Base-by-base conservation (phyloP, 441 rosid species). In the Erodium texanum region DNA sequence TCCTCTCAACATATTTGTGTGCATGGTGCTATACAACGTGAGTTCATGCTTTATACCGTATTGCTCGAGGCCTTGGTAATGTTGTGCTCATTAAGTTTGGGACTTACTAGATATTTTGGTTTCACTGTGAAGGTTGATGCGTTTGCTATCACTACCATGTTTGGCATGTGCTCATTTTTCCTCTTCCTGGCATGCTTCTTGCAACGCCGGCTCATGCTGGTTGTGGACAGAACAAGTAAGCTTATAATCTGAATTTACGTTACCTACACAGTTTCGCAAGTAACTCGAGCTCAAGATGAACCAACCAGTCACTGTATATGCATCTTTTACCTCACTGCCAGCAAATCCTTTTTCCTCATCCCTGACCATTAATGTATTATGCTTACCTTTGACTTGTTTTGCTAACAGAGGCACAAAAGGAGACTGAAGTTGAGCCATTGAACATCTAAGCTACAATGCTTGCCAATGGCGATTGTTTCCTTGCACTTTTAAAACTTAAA, bases 141-240 rank as follows among this genome's bases (percentile, higher is more conserved):
- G n/a, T 91, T 88, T 70, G 97, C 99, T 62, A 91, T 91, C 76
- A 87, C 93, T 16, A 83, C 89, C 16, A 93, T 91, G 99, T 91
- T 93, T 24, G 96, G 99, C 50, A 93, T 91, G 99, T 93, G 96
- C 88, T 89, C 97, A 19, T 85, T 87, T 66, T 91, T 93, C 85
- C 96, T 93, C 71, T 89, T 88, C 7, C 83, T 89, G 78, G 97
- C 99, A 67, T 86, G 87, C 61, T 45, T 91, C 75, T 77, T 88
- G 86, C 96, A 91, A 77, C 87, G 93, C 82, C 85, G 89, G 70
- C 84, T 93, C 66, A 78, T 85, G 92, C 79, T 78, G 56, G 89
- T 91, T 70, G 77, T 86, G 1, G 97, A 88, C 19, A 86, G 79
- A 71, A 80, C 90, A 80, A 85, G 93, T 85, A 79, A 61, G 81